Evolutionary conservation across 306 rosid species (phyloP), one percentile per base, ranked within the genome.

Genomic region (Crotalaria pallida): DNA sequence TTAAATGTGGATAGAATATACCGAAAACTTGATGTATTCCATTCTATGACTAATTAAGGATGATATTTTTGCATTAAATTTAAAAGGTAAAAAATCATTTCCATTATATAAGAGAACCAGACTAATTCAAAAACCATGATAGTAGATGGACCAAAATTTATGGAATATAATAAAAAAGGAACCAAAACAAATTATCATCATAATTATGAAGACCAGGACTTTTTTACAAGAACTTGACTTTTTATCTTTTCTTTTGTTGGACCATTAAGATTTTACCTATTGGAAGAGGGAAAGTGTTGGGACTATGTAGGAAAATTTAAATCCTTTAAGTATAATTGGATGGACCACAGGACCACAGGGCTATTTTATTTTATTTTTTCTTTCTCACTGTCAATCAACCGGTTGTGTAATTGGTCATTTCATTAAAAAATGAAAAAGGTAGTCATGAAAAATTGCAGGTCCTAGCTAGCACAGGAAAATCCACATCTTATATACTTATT

Each of bases 401-500:
- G 15, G 21, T 23, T 3, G 12, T 77, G 61, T 50, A 63, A 77
- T 71, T 62, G 73, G 69, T 31, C 40, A 56, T 55, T 64, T 31
- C 40, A 47, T 55, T 64, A 16, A 21, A 21, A 62, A 53, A 52
- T 47, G 49, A 23, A 58, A 58, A 31, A 38, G 16, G 48, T 51
- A 40, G 1, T 26, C 45, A 71, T 47, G 7, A 6, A 5, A 11
- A 6, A 55, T 65, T 45, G 57, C 74, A 72, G 27, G 66, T 56
- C 40, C 34, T 38, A 57, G 73, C 34, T 38, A 57, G 73, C 58
- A 38, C 8, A 21, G 61, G 24, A 62, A 48, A 36, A 60, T 73
- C 51, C 74, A 73, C 23, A 72, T 41, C 43, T 59, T 77, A 15
- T 29, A 67, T 43, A 34, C 33, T 65, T 66, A 60, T 57, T 65